A percentile compares a stretch with the other conserved stretches of the same genome.
These are phyloP conservation scores for Orobanche coerulescens DNA, from an alignment of 257 asterid genomes.

Conservation along the genomic window DNA sequence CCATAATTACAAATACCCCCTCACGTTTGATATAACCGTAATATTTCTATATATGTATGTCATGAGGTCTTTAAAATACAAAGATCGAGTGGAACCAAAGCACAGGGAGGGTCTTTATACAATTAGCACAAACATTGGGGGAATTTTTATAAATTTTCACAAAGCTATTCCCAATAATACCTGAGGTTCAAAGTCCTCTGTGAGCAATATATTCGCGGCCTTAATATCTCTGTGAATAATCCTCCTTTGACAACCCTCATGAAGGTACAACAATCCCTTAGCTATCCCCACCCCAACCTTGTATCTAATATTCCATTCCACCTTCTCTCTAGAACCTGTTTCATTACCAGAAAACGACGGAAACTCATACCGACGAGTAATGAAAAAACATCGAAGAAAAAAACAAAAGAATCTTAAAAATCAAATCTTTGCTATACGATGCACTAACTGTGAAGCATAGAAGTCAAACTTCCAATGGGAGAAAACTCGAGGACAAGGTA, in stretches of 20 bases:
- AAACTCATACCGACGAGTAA: not conserved
- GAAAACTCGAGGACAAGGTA: constrained; percentile 88
- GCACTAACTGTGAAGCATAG: constrained; percentile 85
- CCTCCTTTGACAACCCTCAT: constrained; percentile 87
- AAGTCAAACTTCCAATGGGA: constrained; percentile 87
- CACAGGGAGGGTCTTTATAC: not conserved
- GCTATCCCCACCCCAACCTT: constrained; percentile 81
- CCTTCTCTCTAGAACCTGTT: constrained; percentile 59
- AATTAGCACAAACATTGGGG: not conserved
- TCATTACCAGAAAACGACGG: not conserved
- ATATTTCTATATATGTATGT: too few species aligned
- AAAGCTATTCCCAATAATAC: constrained; percentile 22
- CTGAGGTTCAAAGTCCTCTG: constrained; percentile 86
- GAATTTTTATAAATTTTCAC: not conserved
- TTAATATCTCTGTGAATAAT: constrained; percentile 90
- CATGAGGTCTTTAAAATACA: too few species aligned
- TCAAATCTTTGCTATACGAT: not conserved
- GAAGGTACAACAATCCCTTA: constrained; percentile 76
- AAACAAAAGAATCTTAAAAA: not conserved
- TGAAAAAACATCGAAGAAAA: not conserved
- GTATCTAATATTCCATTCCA: constrained; percentile 65
- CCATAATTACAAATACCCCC: not conserved
- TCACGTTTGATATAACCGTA: too few species aligned
- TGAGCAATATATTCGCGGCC: constrained; percentile 90
- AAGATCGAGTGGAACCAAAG: too few species aligned